Evolutionary conservation across 441 rosid genomes (phyloP).

Genomic region (Gossypium aridum): DNA sequence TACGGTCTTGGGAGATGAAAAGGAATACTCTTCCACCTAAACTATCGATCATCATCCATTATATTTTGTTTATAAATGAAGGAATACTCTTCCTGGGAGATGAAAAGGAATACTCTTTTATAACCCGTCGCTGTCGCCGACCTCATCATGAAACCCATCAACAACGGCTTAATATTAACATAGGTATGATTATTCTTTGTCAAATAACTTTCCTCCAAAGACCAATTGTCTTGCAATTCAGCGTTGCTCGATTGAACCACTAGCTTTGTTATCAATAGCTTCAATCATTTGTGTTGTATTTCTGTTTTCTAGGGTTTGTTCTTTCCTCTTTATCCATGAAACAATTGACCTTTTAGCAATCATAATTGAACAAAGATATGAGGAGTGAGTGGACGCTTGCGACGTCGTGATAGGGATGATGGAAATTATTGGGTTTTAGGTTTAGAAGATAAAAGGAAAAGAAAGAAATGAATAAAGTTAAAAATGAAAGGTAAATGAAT

Average conservation of each 20-base stretch:
- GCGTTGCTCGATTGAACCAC: slow-evolving; percentile 22
- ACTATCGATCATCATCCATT: slow-evolving; percentile 70
- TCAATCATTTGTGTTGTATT: slow-evolving; percentile 19
- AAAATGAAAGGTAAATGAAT: too few relatives aligned
- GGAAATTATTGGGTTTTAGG: too few relatives aligned
- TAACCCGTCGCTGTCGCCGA: neutral
- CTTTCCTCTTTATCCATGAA: slow-evolving; percentile 22
- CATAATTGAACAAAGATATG: too few relatives aligned
- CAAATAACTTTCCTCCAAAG: slow-evolving; percentile 30
- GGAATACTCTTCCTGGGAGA: slow-evolving; percentile 70
- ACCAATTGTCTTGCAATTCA: slow-evolving; percentile 21
- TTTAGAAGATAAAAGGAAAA: too few relatives aligned
- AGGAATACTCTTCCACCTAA: slow-evolving; percentile 21
- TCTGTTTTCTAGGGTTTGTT: slow-evolving; percentile 29
- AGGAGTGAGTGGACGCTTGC: too few relatives aligned
- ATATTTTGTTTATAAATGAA: slow-evolving; percentile 63
- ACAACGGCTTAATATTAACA: slow-evolving; percentile 30
- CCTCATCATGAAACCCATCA: slow-evolving; percentile 15
- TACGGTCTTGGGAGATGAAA: neutral
- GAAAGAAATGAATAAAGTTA: too few relatives aligned
- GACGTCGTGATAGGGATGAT: too few relatives aligned
- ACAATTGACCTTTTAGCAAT: slow-evolving; percentile 9
- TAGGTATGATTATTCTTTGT: neutral
- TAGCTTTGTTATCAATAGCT: slow-evolving; percentile 21
- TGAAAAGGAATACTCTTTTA: slow-evolving; percentile 32